phyloP scores from a whole-genome alignment of 2,329 filamentous ascomycete genomes.

The Ceratocystis albifundus region DNA sequence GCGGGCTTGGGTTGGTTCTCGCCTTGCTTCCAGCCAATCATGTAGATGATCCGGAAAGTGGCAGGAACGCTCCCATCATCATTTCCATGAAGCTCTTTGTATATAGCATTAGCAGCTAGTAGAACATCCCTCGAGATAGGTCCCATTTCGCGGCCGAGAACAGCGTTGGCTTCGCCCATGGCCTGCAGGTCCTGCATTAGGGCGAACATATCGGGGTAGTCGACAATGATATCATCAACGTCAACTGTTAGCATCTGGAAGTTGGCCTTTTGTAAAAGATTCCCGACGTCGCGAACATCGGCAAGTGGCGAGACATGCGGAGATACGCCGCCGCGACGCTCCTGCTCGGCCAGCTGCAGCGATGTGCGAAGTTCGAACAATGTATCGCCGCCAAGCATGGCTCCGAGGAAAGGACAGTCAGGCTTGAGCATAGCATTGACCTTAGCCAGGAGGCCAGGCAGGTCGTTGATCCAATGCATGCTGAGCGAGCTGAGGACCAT shows the following conservation, averaged over 20 bases:
- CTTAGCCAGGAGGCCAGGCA: conserved; percentile 71
- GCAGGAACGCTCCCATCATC: conserved; percentile 67
- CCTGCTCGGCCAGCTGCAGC: conserved; percentile 81
- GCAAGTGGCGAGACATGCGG: conserved; percentile 85
- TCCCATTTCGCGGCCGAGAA: conserved; percentile 72
- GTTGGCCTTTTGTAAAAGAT: conserved; percentile 70
- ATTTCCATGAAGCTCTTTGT: conserved; percentile 75
- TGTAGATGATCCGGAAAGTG: conserved; percentile 90
- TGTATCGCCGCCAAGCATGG: conserved; percentile 93
- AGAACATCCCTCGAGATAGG: conserved; percentile 70
- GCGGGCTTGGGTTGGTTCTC: conserved; percentile 68
- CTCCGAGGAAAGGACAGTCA: conserved; percentile 81
- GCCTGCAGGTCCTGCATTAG: conserved; percentile 89
- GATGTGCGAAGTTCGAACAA: conserved; percentile 88
- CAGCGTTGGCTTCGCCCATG: conserved; percentile 91
- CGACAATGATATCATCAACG: conserved; percentile 91
- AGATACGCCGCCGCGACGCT: conserved; percentile 80
- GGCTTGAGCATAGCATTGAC: conserved; percentile 82
- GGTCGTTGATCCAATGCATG: conserved; percentile 95
- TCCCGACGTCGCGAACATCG: conserved; percentile 83
- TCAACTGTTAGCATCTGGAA: conserved; percentile 96
- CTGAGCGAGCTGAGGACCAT: conserved; percentile 80
- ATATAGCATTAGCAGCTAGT: conserved; percentile 78
- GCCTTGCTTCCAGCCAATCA: conserved; percentile 96
- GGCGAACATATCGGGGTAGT: conserved; percentile 80